Conservation (phyloP, 257 asterid species). For the Solanum pennellii region DNA sequence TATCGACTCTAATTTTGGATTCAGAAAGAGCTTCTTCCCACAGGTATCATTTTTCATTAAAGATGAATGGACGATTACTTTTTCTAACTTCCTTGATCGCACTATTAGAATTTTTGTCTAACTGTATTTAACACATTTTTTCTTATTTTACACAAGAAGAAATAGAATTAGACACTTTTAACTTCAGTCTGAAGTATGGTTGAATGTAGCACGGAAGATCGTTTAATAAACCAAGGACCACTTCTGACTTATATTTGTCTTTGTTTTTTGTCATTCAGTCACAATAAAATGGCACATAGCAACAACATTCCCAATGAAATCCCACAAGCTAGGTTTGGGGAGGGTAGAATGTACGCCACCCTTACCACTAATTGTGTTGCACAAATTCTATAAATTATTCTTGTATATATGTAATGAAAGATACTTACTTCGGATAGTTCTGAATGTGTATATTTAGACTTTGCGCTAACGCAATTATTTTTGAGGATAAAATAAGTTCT, state of each 20-base stretch:
- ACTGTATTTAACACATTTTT: too few species aligned
- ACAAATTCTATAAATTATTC: too few species aligned
- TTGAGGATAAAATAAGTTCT: neutral
- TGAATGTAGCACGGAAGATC: neutral
- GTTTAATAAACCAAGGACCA: neutral
- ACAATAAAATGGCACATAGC: too few species aligned
- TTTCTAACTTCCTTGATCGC: neutral
- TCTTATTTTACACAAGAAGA: too few species aligned
- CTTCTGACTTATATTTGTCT: neutral
- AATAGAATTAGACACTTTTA: neutral
- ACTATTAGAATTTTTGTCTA: too few species aligned
- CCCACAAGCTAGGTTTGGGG: neutral
- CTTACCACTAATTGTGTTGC: too few species aligned
- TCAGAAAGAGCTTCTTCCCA: conserved; percentile 63
- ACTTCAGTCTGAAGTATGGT: too few species aligned
- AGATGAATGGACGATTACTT: neutral
- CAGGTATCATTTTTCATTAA: conserved; percentile 23
- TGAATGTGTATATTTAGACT: neutral
- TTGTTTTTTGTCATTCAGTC: neutral
- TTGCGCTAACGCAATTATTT: neutral
- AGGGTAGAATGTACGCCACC: neutral
- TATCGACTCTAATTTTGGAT: conserved; percentile 52
- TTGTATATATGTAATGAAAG: neutral
- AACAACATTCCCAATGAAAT: neutral
- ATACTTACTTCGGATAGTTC: neutral